Conservation (phyloP, 1,284 basidiomycete genomes). For the Ustilago curta region DNA sequence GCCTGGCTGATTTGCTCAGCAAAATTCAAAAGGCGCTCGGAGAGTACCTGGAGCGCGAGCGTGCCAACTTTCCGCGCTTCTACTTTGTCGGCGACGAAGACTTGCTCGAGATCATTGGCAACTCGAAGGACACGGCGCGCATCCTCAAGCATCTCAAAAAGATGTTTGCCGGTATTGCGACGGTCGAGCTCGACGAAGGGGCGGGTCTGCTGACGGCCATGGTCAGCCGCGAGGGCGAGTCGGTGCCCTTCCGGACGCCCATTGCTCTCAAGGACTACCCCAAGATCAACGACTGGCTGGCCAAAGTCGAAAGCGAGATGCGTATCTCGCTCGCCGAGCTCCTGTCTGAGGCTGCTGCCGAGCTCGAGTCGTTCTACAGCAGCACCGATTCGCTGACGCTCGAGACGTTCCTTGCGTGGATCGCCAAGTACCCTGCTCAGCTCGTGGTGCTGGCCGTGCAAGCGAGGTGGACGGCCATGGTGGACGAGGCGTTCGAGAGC, state of each 20-base stretch:
- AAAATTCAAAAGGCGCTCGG: slow-evolving; percentile 99
- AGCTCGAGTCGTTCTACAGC: slow-evolving; percentile 85
- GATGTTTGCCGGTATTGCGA: slow-evolving; percentile 99
- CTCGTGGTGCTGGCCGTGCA: slow-evolving; percentile 93
- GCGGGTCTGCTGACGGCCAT: slow-evolving; percentile 70
- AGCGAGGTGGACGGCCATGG: slow-evolving; percentile 89
- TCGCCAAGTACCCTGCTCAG: slow-evolving; percentile 93
- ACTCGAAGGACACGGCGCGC: slow-evolving; percentile 96
- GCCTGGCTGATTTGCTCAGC: slow-evolving; percentile 91
- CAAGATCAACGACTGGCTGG: slow-evolving; percentile 99
- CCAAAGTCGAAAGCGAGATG: slow-evolving; percentile 93
- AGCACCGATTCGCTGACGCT: slow-evolving; percentile 71
- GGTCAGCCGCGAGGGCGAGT: slow-evolving; percentile 83
- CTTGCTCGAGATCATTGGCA: slow-evolving; percentile 97
- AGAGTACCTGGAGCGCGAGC: slow-evolving; percentile 97
- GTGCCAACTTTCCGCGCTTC: slow-evolving; percentile 91
- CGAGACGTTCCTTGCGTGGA: slow-evolving; percentile 85
- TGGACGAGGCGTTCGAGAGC: slow-evolving; percentile 80
- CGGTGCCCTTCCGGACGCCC: slow-evolving; percentile 84
- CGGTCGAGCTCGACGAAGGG: slow-evolving; percentile 80
- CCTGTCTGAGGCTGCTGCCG: slow-evolving; percentile 81
- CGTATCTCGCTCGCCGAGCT: slow-evolving; percentile 86
- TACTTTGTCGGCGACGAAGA: slow-evolving; percentile 99
- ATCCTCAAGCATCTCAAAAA: slow-evolving; percentile 99
- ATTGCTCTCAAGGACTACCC: slow-evolving; percentile 91